Percentiles rank a stretch among this genome's conserved stretches.
Evolutionary conservation across 139 green algal genomes (phyloP).

Genomic region (Astrephomene gubernaculifera): DNA sequence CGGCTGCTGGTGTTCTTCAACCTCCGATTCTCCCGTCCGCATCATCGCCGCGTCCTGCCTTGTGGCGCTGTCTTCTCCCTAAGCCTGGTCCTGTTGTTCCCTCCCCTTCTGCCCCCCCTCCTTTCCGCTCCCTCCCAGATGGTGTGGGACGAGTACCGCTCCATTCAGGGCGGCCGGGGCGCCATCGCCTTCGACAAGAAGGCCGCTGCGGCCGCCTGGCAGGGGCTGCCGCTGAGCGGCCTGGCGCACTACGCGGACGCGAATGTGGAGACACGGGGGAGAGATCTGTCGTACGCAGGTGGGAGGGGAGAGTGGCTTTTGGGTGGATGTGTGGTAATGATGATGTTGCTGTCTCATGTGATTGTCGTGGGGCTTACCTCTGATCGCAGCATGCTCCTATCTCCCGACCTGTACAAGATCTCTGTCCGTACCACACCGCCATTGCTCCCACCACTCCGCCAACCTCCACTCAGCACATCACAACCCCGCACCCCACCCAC

Average conservation of each 20-base stretch:
- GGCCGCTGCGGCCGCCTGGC: slow-evolving; percentile 43
- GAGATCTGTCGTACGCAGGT: slow-evolving; percentile 43
- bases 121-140: slow-evolving; percentile 39
- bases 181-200: slow-evolving; percentile 15
- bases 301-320: background rate
- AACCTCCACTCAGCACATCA: too few relatives aligned
- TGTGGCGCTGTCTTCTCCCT: too few relatives aligned
- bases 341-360: too few relatives aligned
- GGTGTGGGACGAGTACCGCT: slow-evolving; percentile 59
- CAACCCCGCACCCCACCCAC: too few relatives aligned
- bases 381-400: too few relatives aligned
- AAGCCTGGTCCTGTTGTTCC: background rate
- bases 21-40: too few relatives aligned
- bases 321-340: background rate
- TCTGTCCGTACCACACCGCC: too few relatives aligned
- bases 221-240: slow-evolving; percentile 42
- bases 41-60: too few relatives aligned
- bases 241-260: slow-evolving; percentile 33
- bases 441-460: too few relatives aligned
- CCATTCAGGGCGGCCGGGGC: slow-evolving; percentile 26
- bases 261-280: slow-evolving; percentile 4
- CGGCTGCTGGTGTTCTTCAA: too few relatives aligned
- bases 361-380: too few relatives aligned
- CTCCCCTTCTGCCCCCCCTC: background rate
- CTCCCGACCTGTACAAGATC: too few relatives aligned